Percentiles rank a stretch among this genome's conserved stretches.
Conservation (phyloP, 768 basidiomycete species). For the Tulasnella sp. region DNA sequence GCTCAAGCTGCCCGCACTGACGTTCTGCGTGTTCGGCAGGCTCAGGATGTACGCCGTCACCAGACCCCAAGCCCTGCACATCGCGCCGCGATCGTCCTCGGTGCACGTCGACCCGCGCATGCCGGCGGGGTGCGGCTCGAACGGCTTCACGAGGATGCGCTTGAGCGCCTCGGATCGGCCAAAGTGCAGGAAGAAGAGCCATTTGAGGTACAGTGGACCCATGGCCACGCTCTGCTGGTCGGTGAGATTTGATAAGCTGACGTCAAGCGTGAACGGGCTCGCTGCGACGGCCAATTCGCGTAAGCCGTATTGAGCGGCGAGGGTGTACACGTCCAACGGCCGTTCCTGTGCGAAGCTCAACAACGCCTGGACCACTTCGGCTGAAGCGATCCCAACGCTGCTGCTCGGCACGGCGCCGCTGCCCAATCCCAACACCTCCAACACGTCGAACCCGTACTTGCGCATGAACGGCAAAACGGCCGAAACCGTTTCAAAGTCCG, state of each 20-base stretch:
- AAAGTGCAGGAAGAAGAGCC: constrained; percentile 78
- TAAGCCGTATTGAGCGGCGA: constrained; percentile 62
- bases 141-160: constrained; percentile 49
- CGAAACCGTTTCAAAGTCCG: constrained; percentile 52
- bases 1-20: background rate
- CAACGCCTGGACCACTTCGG: constrained; percentile 40
- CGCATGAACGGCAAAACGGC: constrained; percentile 54
- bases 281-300: constrained; percentile 70
- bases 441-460: constrained; percentile 56
- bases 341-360: constrained; percentile 62
- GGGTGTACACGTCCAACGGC: constrained; percentile 68
- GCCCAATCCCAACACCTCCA: constrained; percentile 39
- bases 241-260: constrained; percentile 59
- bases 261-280: constrained; percentile 70
- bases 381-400: background rate
- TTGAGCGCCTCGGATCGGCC: constrained; percentile 79
- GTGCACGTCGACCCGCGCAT: constrained; percentile 8
- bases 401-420: background rate
- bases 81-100: constrained; percentile 20
- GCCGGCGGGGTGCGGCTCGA: constrained; percentile 12
- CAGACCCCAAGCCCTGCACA: constrained; percentile 27
- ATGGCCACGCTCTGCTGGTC: constrained; percentile 68
- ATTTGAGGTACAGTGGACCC: constrained; percentile 71
- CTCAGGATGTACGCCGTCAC: constrained; percentile 28
- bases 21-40: constrained; percentile 12